Base-by-base conservation (phyloP, 2,329 filamentous ascomycete species). In the Pestalotiopsis sp. region DNA sequence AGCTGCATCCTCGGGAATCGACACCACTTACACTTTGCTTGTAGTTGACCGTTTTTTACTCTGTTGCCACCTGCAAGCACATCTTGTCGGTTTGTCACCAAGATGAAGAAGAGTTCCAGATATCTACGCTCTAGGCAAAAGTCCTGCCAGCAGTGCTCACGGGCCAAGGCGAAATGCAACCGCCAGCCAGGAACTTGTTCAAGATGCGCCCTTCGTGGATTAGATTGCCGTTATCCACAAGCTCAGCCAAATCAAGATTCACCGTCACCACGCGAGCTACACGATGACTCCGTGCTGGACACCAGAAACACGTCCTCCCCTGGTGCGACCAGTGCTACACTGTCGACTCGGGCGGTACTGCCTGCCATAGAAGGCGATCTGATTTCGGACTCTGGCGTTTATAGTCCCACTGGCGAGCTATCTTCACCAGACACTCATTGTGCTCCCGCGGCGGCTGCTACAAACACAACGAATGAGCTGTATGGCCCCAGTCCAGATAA, bases 141-240 rank as follows among this genome's bases (percentile, higher is more conserved):
- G 66, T 78, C 79, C 49, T 84, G 82, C 66, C 76, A 77, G 13
- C 70, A 74, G 9, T 83, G 82, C 57, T 79, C 78, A 1, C 49
- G 67, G 14, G 78, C 81, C 63, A 83, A 83, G 69, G 77, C 76
- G 31, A 83, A 77, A 75, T 83, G 82, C 70, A 79, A 83, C 72
- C 80, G 80, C 61, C 76, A 73, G 60, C 45, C 70, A 11, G 74
- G 68, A 7, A 41, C 72, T 7, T 83, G 82, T 62, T 71, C 74
- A 0, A 75, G 81, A 23, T 83, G 82, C 57, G 66, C 70, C 13
- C 68, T 68, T 20, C 75, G 78, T 57, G 69, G 73, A 11, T 67
- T 81, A 13, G 40, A 69, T 60, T 82, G 80, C 68, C 70, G 49
- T 2, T 82, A 81, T 70, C 72, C 73, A 36, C 71, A 70, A 14